Evolutionary conservation across 306 rosid species (phyloP).

Genomic region (Nissolia schottii): DNA sequence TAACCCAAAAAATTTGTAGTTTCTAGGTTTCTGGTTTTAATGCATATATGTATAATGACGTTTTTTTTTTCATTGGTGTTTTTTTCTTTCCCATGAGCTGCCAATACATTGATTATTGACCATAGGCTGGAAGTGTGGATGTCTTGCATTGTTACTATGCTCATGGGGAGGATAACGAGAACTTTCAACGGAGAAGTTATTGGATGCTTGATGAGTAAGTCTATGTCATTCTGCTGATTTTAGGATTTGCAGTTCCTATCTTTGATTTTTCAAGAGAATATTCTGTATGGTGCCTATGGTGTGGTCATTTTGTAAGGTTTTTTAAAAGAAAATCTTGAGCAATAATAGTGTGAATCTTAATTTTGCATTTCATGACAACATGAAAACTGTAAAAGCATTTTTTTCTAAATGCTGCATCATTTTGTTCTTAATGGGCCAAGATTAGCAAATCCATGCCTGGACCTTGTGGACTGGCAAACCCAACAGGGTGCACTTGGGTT

Average conservation of each 20-base stretch:
- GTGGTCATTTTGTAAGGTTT: background rate
- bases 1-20: background rate
- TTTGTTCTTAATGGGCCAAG: background rate
- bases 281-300: background rate
- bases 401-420: background rate
- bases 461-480: background rate
- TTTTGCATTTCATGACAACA: background rate
- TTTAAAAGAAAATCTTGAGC: background rate
- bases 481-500: background rate
- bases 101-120: constrained; percentile 11
- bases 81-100: background rate
- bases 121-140: constrained; percentile 66
- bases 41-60: background rate
- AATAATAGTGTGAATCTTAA: background rate
- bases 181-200: constrained; percentile 72
- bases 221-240: constrained; percentile 2
- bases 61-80: background rate
- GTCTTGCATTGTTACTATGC: constrained; percentile 78
- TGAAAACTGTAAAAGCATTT: background rate
- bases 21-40: background rate
- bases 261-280: background rate
- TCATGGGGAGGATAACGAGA: constrained; percentile 67
- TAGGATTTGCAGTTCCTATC: constrained; percentile 1
- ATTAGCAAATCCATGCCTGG: background rate
- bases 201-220: constrained; percentile 81